phyloP scores from a whole-genome alignment of 306 rosid species.

The Corylus americana region DNA sequence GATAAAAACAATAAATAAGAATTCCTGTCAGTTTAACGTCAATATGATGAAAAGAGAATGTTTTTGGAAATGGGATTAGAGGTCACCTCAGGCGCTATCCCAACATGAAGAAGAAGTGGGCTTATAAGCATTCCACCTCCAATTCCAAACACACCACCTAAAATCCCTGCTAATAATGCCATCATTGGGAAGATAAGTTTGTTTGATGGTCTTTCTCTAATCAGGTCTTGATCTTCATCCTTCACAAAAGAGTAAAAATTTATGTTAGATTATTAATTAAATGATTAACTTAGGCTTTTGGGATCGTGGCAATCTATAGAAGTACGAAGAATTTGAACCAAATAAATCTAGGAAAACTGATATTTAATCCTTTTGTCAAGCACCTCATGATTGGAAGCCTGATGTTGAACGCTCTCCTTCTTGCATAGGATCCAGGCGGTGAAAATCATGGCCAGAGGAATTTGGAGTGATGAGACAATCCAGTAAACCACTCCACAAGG shows the following conservation, averaged over 20 bases:
- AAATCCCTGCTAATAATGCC: slow-evolving; percentile 71
- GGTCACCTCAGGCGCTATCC: slow-evolving; percentile 72
- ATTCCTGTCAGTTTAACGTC: background rate
- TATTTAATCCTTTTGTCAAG: slow-evolving; percentile 5
- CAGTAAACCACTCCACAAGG: slow-evolving; percentile 79
- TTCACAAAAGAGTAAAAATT: slow-evolving; percentile 27
- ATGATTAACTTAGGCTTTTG: too few species aligned
- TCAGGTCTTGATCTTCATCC: slow-evolving; percentile 29
- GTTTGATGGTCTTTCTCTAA: slow-evolving; percentile 35
- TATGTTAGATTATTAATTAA: background rate
- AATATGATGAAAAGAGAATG: too few species aligned
- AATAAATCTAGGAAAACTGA: background rate
- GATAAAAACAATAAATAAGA: background rate
- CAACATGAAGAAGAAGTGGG: slow-evolving; percentile 89
- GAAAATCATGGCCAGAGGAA: slow-evolving; percentile 74
- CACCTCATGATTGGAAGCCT: slow-evolving; percentile 47
- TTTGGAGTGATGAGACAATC: slow-evolving; percentile 70
- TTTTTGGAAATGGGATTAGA: background rate
- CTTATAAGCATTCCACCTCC: slow-evolving; percentile 96
- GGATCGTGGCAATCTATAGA: background rate
- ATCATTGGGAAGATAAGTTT: slow-evolving; percentile 66
- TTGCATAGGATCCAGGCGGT: slow-evolving; percentile 64
- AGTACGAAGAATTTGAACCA: slow-evolving; percentile 1
- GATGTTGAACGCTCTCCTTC: slow-evolving; percentile 49
- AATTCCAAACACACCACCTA: slow-evolving; percentile 90